These are phyloP conservation scores for Penicillium sp. DNA, from an alignment of 2,329 filamentous ascomycete genomes.

Conservation along the genomic window DNA sequence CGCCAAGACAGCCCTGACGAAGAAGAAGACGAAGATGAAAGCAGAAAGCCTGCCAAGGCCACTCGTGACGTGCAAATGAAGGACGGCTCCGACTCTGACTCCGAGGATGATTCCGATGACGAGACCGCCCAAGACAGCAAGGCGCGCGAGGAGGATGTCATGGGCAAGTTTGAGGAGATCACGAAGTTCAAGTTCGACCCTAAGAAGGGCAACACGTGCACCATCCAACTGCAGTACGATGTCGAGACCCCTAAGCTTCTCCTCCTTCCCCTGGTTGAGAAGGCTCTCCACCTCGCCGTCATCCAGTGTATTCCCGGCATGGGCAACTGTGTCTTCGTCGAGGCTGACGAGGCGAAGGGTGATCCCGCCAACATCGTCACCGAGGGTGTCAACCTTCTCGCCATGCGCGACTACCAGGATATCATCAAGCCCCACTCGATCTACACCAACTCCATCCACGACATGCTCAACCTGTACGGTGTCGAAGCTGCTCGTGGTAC, in stretches of 20 bases:
- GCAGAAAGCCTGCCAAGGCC: conserved; percentile 19
- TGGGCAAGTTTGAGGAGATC: conserved; percentile 57
- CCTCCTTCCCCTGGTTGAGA: conserved; percentile 82
- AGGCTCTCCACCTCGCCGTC: conserved; percentile 65
- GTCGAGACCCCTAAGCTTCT: conserved; percentile 76
- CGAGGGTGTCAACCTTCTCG: conserved; percentile 74
- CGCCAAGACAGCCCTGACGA: conserved; percentile 52
- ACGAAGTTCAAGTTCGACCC: conserved; percentile 74
- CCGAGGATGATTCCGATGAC: conserved; percentile 39
- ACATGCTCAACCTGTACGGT: conserved; percentile 76
- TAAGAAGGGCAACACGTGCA: conserved; percentile 61
- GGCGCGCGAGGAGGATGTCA: conserved; percentile 56
- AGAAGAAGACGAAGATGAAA: conserved; percentile 45
- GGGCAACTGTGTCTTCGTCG: conserved; percentile 59
- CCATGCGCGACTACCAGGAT: conserved; percentile 81
- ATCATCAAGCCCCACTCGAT: conserved; percentile 78
- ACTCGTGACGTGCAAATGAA: conserved; percentile 32
- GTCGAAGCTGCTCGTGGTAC: conserved; percentile 83
- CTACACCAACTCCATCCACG: conserved; percentile 83
- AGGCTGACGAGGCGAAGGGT: conserved; percentile 48
- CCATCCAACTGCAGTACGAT: conserved; percentile 74
- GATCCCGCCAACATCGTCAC: conserved; percentile 56
- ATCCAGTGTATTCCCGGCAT: conserved; percentile 80
- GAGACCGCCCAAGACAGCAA: conserved; percentile 35
- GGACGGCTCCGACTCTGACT: conserved; percentile 23